Evolutionary conservation across 2,329 filamentous ascomycete species (phyloP).

Genomic region (Daldinia sp.): DNA sequence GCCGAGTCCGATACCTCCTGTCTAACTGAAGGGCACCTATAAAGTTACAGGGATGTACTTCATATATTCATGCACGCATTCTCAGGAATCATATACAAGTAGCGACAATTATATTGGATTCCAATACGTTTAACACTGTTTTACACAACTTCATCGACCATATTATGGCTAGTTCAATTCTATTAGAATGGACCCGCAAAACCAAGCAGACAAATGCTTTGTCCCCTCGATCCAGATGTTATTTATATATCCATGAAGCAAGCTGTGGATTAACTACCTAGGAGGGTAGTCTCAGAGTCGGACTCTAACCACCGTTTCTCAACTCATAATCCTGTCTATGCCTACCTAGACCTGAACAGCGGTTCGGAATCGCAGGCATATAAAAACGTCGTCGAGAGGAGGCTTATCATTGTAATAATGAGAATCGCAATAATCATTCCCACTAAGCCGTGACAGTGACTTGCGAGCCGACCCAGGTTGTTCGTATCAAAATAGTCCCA

Average conservation of each 20-base stretch:
- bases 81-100: too few species aligned
- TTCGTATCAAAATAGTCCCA: conserved; percentile 10
- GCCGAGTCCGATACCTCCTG: background rate
- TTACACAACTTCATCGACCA: too few species aligned
- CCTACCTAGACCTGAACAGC: background rate
- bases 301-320: background rate
- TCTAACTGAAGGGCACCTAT: background rate
- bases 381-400: background rate
- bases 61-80: too few species aligned
- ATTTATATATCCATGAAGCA: too few species aligned
- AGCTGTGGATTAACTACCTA: too few species aligned
- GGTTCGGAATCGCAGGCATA: background rate
- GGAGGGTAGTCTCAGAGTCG: background rate
- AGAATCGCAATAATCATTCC: conserved; percentile 1
- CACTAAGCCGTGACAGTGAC: conserved; percentile 9
- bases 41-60: too few species aligned
- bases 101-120: too few species aligned
- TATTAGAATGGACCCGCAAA: background rate
- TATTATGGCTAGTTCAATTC: background rate
- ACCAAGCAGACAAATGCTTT: background rate
- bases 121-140: too few species aligned
- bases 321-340: background rate
- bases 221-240: background rate
- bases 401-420: background rate
- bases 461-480: conserved; percentile 4